Conservation (phyloP, 805 yeast species). For the Spathaspora arborariae region DNA sequence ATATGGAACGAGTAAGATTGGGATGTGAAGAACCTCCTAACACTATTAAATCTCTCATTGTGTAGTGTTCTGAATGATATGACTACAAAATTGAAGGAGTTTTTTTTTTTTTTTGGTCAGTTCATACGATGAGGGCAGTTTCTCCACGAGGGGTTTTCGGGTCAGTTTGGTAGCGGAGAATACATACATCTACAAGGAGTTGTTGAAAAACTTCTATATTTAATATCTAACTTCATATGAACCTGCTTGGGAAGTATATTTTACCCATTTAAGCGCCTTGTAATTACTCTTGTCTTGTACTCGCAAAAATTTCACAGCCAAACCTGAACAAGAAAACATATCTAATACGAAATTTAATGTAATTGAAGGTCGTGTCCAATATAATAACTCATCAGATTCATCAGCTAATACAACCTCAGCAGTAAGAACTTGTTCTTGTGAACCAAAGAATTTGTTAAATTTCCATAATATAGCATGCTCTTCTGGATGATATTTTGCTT, state of each 20-base stretch:
- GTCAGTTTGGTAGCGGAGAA: not conserved
- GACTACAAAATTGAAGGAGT: not conserved
- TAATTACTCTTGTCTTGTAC: conserved; percentile 59
- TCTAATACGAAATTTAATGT: conserved; percentile 62
- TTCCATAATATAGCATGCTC: conserved; percentile 68
- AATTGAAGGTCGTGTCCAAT: conserved; percentile 76
- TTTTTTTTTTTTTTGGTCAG: conserved; percentile 1
- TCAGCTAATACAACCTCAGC: conserved; percentile 43
- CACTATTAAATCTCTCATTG: conserved; percentile 76
- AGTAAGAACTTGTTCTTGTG: conserved; percentile 56
- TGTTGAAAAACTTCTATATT: not conserved
- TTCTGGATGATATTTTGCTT: conserved; percentile 63
- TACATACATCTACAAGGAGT: not conserved
- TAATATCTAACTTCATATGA: conserved; percentile 74
- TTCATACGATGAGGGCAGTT: too few species aligned
- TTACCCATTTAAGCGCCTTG: conserved; percentile 82
- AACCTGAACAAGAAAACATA: conserved; percentile 75
- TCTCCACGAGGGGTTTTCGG: not conserved
- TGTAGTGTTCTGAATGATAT: not conserved
- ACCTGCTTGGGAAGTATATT: conserved; percentile 73
- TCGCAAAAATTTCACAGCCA: conserved; percentile 67
- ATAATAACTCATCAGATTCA: conserved; percentile 10
- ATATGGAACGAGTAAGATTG: conserved; percentile 66
- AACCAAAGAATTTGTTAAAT: conserved; percentile 64
- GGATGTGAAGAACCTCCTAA: conserved; percentile 93